phyloP scores from a whole-genome alignment of 1,139 yeast species.

The Hyphopichia pseudoburtonii region DNA sequence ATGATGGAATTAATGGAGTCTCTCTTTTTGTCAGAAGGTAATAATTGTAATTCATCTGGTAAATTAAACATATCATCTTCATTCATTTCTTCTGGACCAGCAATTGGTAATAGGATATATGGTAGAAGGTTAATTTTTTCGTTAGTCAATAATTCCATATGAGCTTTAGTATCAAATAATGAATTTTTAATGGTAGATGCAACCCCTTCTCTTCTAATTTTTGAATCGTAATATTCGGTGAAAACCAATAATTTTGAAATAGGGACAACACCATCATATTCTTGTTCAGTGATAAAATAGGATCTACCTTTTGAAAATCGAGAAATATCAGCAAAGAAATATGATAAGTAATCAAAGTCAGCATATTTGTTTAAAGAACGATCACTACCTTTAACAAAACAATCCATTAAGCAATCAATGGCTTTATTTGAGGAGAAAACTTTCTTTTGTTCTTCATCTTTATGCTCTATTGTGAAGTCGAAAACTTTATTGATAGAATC shows the following conservation, averaged over 20 bases:
- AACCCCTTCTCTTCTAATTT: constrained; percentile 85
- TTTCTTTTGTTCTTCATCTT: constrained; percentile 25
- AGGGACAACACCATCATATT: constrained; percentile 77
- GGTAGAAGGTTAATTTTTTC: constrained; percentile 74
- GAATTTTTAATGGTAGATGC: constrained; percentile 92
- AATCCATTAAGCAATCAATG: constrained; percentile 85
- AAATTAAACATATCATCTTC: constrained; percentile 82
- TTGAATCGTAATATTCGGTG: constrained; percentile 76
- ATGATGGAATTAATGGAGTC: constrained; percentile 71
- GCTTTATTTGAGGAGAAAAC: constrained; percentile 57
- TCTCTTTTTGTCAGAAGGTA: constrained; percentile 73
- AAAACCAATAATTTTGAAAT: constrained; percentile 77
- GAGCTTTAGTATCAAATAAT: constrained; percentile 75
- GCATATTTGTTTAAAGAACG: constrained; percentile 71
- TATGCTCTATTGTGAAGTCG: constrained; percentile 40
- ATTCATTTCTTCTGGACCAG: constrained; percentile 79
- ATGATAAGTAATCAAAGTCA: constrained; percentile 78
- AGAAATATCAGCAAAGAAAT: constrained; percentile 88
- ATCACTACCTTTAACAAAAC: constrained; percentile 84
- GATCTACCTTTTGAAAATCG: constrained; percentile 68
- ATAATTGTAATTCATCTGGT: constrained; percentile 84
- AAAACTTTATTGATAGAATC: constrained; percentile 61
- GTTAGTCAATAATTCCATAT: constrained; percentile 57
- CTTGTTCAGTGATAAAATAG: constrained; percentile 71
- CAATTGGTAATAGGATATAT: constrained; percentile 77